These are phyloP conservation scores for Lachancea nothofagi DNA, from an alignment of 805 yeast genomes.

Conservation along the genomic window DNA sequence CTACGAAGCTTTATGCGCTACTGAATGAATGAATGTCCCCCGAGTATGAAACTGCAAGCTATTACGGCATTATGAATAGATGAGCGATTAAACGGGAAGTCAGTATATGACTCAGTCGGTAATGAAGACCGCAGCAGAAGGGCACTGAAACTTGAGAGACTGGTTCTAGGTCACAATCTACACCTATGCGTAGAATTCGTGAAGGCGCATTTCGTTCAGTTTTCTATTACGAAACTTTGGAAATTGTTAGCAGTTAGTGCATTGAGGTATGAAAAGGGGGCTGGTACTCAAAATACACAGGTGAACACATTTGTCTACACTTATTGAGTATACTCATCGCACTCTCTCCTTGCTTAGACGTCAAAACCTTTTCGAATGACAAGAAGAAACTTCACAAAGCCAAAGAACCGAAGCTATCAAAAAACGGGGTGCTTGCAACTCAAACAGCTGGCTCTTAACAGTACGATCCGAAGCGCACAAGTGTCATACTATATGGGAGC, in stretches of 20 bases:
- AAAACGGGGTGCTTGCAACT: too few relatives aligned
- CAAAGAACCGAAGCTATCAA: too few relatives aligned
- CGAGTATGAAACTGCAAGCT: conserved; percentile 38
- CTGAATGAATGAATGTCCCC: conserved; percentile 26
- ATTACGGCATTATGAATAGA: conserved; percentile 32
- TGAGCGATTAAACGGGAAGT: conserved; percentile 39
- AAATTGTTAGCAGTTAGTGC: too few relatives aligned
- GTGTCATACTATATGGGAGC: conserved; percentile 28
- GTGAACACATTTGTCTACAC: too few relatives aligned
- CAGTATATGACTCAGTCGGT: conserved; percentile 22
- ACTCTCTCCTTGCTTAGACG: conserved; percentile 1
- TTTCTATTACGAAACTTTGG: too few relatives aligned
- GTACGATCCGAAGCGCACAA: conserved; percentile 2
- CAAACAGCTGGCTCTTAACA: too few relatives aligned
- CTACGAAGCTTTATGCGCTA: not conserved
- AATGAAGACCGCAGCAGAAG: not conserved
- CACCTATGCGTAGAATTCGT: too few relatives aligned
- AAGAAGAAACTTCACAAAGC: not conserved
- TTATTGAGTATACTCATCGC: too few relatives aligned
- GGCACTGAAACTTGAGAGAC: not conserved
- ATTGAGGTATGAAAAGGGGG: too few relatives aligned
- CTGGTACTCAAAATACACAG: too few relatives aligned
- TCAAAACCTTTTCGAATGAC: not conserved
- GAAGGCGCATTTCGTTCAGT: too few relatives aligned
- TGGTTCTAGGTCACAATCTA: too few relatives aligned